Evolutionary conservation across 352 stramenopile species (phyloP).

Genomic region (Aphanomyces astaci): DNA sequence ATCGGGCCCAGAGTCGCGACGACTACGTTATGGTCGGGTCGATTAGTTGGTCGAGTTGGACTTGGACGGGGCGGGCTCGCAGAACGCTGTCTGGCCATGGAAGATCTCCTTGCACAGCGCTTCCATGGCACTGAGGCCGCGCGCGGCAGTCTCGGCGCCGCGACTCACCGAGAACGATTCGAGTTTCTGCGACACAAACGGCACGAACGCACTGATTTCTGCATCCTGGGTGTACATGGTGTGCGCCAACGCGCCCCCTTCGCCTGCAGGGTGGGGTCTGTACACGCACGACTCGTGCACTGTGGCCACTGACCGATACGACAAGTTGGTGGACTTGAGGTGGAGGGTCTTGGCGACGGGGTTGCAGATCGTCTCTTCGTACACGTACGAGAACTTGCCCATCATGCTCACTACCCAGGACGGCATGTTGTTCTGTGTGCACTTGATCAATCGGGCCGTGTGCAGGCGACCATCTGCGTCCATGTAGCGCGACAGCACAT

Average conservation of each 20-base stretch:
- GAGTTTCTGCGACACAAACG: conserved; percentile 68
- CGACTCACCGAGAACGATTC: conserved; percentile 69
- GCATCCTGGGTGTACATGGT: conserved; percentile 51
- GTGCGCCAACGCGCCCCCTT: conserved; percentile 34
- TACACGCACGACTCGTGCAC: conserved; percentile 82
- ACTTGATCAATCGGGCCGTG: conserved; percentile 62
- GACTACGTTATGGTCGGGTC: background rate
- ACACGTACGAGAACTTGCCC: conserved; percentile 68
- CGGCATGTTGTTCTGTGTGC: conserved; percentile 66
- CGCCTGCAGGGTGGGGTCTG: conserved; percentile 52
- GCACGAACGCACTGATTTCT: conserved; percentile 78
- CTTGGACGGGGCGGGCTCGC: conserved; percentile 33
- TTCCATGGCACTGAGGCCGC: conserved; percentile 73
- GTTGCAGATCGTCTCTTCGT: conserved; percentile 74
- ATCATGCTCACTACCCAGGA: conserved; percentile 60
- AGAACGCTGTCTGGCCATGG: conserved; percentile 67
- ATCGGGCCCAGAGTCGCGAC: background rate
- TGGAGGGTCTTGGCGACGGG: conserved; percentile 48
- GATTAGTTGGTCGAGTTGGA: background rate
- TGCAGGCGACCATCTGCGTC: conserved; percentile 57
- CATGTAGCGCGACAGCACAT: conserved; percentile 66
- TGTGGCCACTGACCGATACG: conserved; percentile 62
- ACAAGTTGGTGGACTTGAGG: conserved; percentile 77
- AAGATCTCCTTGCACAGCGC: conserved; percentile 82
- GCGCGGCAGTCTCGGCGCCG: conserved; percentile 64